Base-by-base conservation (phyloP, 306 rosid genomes). In the Potentilla sterilis region DNA sequence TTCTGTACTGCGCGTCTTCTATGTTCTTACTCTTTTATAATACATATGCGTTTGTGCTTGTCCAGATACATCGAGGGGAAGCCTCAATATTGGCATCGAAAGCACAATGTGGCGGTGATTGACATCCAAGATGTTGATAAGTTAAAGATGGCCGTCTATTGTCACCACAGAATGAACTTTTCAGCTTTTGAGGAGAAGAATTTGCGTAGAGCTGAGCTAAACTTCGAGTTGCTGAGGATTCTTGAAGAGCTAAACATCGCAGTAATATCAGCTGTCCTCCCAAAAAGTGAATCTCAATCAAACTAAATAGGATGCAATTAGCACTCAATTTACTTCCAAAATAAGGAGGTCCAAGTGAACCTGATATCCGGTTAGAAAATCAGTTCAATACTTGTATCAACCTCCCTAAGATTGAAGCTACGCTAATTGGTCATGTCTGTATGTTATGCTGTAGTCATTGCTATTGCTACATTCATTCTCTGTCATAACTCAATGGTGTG, bases 101-200 rank as follows among this genome's bases (percentile, higher is more conserved):
- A 49, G 48, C 84, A 88, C 43, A 74, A 28, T 21, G 82, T 89
- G 78, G 73, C 84, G 54, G 96, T 87, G 72, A 49, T 78, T 77
- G 90, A 88, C 80, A 88, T 91, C 11, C 91, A 90, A 77, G 77
- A 90, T 16, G 89, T 94, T 74, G 87, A 90, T 24, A 81, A 83
- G 88, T 79, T 94, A 13, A 87, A 88, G 80, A 81, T 94, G 82
- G 89, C 75, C 68, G 81, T 94, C 1, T 72, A 47, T 46, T 78
- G 79, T 34, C 85, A 51, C 37, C 96, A 94, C 88, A 91, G 94
- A 18, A 87, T 91, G 88, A 89, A 88, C 77, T 94, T 88, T 52
- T 94, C 86, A 86, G 86, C 88, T 5, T 88, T 35, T 44, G 85
- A 77, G 34, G 93, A 89, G 88, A 94, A 85, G 89, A 85, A 66